Evolutionary conservation across 2,329 filamentous ascomycete genomes (phyloP).

Genomic region (Aspergillus carbonarius): DNA sequence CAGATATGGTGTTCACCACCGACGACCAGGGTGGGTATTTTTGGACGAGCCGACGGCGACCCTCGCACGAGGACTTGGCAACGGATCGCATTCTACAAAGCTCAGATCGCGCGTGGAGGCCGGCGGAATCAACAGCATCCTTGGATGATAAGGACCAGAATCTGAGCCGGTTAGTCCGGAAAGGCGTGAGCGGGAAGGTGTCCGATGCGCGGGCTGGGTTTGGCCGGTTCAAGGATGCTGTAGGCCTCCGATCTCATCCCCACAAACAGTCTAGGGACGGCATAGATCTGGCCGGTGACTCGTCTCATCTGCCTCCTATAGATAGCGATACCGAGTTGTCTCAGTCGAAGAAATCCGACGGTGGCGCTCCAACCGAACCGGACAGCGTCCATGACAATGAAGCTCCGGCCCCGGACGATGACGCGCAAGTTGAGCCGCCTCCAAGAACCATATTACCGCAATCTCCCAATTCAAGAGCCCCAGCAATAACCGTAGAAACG

Average conservation of each 20-base stretch:
- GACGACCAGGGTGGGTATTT: slow-evolving; percentile 48
- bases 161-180: slow-evolving; percentile 67
- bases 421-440: slow-evolving; percentile 9
- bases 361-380: slow-evolving; percentile 15
- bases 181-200: slow-evolving; percentile 74
- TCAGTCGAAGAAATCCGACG: slow-evolving; percentile 16
- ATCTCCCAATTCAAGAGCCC: slow-evolving; percentile 22
- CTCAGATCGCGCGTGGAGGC: slow-evolving; percentile 32
- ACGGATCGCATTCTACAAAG: slow-evolving; percentile 30
- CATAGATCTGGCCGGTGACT: slow-evolving; percentile 30
- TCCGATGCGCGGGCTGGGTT: slow-evolving; percentile 80
- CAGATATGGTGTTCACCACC: slow-evolving; percentile 45
- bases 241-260: slow-evolving; percentile 56
- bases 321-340: slow-evolving; percentile 31
- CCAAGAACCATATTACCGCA: slow-evolving; percentile 13
- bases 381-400: slow-evolving; percentile 21
- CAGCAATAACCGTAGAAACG: slow-evolving; percentile 36
- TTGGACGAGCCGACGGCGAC: slow-evolving; percentile 44
- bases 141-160: slow-evolving; percentile 45
- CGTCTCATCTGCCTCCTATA: slow-evolving; percentile 26
- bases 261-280: slow-evolving; percentile 40
- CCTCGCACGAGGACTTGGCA: slow-evolving; percentile 40
- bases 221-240: slow-evolving; percentile 80
- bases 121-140: slow-evolving; percentile 25
- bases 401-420: slow-evolving; percentile 15